Evolutionary conservation across 257 asterid genomes (phyloP).

Genomic region (Solanum ossicruentum): DNA sequence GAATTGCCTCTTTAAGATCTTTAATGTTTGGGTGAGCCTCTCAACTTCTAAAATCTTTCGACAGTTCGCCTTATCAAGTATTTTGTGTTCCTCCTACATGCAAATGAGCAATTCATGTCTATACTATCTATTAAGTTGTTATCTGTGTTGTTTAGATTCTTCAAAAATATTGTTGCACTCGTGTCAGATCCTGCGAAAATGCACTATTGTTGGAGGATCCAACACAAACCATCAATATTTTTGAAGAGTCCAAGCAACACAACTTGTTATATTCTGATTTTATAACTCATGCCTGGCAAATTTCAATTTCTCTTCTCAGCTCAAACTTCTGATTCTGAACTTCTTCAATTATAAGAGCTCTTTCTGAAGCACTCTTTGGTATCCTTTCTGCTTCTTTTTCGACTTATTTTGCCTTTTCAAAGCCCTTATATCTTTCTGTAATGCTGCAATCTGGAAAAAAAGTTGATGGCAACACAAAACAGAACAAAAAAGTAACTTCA

Average conservation of each 20-base stretch:
- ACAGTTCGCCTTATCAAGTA: slow-evolving; percentile 64
- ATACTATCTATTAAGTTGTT: background rate
- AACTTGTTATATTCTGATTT: background rate
- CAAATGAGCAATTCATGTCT: background rate
- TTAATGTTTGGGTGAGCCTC: slow-evolving; percentile 64
- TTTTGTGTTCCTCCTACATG: slow-evolving; percentile 79
- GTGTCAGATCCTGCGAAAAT: no score
- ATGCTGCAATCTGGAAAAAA: slow-evolving; percentile 38
- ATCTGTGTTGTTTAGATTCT: background rate
- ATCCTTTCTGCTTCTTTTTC: slow-evolving; percentile 72
- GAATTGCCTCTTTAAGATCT: slow-evolving; percentile 85
- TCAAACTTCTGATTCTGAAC: slow-evolving; percentile 74
- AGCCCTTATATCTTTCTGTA: slow-evolving; percentile 62
- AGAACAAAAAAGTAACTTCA: background rate
- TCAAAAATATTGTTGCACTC: no score
- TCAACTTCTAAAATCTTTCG: slow-evolving; percentile 62
- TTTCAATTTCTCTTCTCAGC: slow-evolving; percentile 69
- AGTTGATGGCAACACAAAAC: background rate
- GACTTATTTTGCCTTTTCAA: slow-evolving; percentile 61
- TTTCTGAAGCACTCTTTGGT: slow-evolving; percentile 64
- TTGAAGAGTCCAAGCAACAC: background rate
- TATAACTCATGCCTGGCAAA: slow-evolving; percentile 45
- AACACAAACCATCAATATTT: no score
- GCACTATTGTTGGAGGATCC: no score
- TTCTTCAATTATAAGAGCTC: slow-evolving; percentile 70